phyloP scores from a whole-genome alignment of 2,329 filamentous ascomycete species.

The Myriosclerotinia curreyana region DNA sequence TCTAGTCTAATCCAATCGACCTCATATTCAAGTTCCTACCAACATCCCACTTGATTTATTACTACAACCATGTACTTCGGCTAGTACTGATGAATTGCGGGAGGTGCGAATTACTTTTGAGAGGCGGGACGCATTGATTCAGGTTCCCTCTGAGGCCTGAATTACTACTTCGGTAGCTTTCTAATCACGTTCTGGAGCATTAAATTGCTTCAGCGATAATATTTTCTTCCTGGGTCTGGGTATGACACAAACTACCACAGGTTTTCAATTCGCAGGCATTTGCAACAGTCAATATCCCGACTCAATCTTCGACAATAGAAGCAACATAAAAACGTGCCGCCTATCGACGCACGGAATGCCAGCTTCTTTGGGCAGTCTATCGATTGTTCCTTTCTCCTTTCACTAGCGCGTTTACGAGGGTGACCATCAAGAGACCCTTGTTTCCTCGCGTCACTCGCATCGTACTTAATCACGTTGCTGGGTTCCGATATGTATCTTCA shows the following conservation, averaged over 20 bases:
- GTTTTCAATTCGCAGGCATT: neutral
- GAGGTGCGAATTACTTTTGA: neutral
- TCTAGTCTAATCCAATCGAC: neutral
- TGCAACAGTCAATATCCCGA: too few species aligned
- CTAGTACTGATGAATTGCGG: neutral
- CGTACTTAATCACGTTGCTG: neutral
- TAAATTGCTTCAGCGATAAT: too few species aligned
- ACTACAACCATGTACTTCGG: too few species aligned
- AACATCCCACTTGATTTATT: too few species aligned
- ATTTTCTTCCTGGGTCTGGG: neutral
- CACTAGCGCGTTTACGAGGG: too few species aligned
- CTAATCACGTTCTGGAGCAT: too few species aligned
- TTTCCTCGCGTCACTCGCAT: neutral
- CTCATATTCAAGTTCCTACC: neutral
- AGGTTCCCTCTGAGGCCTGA: neutral
- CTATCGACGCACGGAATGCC: neutral
- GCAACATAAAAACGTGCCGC: neutral
- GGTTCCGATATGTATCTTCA: neutral
- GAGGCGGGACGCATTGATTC: neutral
- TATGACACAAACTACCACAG: neutral
- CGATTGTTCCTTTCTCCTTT: too few species aligned
- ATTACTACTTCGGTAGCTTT: neutral
- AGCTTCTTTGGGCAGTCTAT: neutral
- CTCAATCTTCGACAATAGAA: neutral
- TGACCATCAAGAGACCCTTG: too few species aligned